Base-by-base conservation (phyloP, 768 basidiomycete species). In the Scleroderma citrinum region DNA sequence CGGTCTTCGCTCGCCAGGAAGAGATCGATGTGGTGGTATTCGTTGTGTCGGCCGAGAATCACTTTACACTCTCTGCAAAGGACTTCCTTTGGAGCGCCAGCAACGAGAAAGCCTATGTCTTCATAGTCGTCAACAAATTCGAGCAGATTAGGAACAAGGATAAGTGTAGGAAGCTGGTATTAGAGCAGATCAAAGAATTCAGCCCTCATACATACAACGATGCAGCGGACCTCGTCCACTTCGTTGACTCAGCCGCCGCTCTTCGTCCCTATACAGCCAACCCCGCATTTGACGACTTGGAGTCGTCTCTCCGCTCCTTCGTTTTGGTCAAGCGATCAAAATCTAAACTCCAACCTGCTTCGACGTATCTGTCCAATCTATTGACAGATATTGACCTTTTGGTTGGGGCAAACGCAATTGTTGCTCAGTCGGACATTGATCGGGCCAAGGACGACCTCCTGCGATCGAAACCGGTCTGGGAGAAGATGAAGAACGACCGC, bases 1-100 rank as follows among this genome's bases (percentile, higher is more conserved):
- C 92, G 7, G 74, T 96, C 44, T 98, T 99, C 58, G 81, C 94
- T 30, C 88, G 92, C 16, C 96, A 98, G 67, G 88, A 94, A 62
- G 94, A 97, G 69, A 98, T 99, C 39, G 96, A 99, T 64, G 95
- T 99, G 20, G 82, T 99, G 49, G 95, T 99, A 49, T 99, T 97
- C 65, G 93, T 97, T 57, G 93, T 96, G 44, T 92, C 90, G 1
- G 92, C 96, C 3, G 94, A 96, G 72, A 98, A 99, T 68, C 95
- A 98, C 73, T 95, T 99, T 67, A 99, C 96, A 0, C 77, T 94
- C 17, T 95, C 92, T 4, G 87, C 92, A 13, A 90, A 87, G 64
- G 93, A 97, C 65, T 97, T 99, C 76, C 77, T 99, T 41, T 79
- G 73, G 73, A 91, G 82, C 58, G 93, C 95, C 2, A 89, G 87